These are phyloP conservation scores for Obelidium mucronatum DNA, from an alignment of 192 early-diverging fungal species.

Conservation along the genomic window DNA sequence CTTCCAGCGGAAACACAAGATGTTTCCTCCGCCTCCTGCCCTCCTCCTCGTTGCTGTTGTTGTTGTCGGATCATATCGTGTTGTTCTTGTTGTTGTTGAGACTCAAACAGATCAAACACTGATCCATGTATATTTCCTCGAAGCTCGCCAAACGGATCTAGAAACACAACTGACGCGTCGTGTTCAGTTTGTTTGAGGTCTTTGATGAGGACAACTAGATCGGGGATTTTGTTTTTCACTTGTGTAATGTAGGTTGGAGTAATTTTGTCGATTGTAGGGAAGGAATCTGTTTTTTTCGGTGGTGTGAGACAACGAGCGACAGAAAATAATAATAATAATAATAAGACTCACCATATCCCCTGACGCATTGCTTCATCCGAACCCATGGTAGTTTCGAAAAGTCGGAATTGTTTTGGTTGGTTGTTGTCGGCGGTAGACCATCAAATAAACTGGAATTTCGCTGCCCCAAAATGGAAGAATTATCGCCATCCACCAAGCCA, in stretches of 20 bases:
- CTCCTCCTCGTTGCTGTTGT: too few relatives aligned
- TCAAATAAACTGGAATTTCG: too few relatives aligned
- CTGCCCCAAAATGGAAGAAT: too few relatives aligned
- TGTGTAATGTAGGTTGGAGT: not conserved
- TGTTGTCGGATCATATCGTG: too few relatives aligned
- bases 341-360: not conserved
- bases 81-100: too few relatives aligned
- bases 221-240: conserved; percentile 1
- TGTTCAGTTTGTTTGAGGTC: conserved; percentile 6
- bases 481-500: too few relatives aligned
- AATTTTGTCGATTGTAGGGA: not conserved
- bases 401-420: not conserved
- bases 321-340: not conserved
- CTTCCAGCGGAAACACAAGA: conserved; percentile 15
- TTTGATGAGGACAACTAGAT: conserved; percentile 5
- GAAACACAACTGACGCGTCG: conserved; percentile 19
- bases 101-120: conserved; percentile 25
- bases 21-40: not conserved
- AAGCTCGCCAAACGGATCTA: conserved; percentile 9
- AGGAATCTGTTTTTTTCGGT: not conserved
- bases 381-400: conserved; percentile 13
- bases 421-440: not conserved
- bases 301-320: not conserved
- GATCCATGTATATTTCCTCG: conserved; percentile 18
- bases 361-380: not conserved